phyloP scores from a whole-genome alignment of 179 eudicot species.

The Camellia oleifera region DNA sequence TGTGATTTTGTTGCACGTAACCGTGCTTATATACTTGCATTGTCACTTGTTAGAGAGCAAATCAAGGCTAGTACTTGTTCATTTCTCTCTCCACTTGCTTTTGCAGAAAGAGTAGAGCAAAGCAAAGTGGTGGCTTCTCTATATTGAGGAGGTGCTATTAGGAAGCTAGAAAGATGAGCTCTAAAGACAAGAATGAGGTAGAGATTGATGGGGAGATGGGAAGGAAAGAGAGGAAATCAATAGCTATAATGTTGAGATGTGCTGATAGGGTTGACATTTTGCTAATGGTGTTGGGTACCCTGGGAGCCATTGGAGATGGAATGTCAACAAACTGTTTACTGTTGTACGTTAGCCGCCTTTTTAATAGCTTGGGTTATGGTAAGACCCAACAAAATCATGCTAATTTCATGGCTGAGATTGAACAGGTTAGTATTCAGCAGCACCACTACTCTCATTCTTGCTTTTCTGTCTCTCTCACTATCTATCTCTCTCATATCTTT shows the following conservation, averaged over 20 bases:
- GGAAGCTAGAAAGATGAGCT: constrained; percentile 5
- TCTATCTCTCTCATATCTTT: not conserved
- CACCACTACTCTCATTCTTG: not conserved
- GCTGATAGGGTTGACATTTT: constrained; percentile 61
- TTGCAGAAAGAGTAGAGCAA: not conserved
- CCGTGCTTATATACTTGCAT: not conserved
- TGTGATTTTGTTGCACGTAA: too few species aligned
- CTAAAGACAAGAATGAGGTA: not conserved
- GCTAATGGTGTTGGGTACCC: constrained; percentile 64
- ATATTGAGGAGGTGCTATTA: not conserved
- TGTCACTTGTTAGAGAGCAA: too few species aligned
- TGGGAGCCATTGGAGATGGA: constrained; percentile 95
- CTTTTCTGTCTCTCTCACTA: not conserved
- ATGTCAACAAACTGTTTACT: constrained; percentile 80
- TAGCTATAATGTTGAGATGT: constrained; percentile 52
- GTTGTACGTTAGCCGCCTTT: constrained; percentile 67
- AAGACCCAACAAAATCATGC: constrained; percentile 29
- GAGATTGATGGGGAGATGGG: constrained; percentile 16
- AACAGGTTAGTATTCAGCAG: constrained; percentile 45
- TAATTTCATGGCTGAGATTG: constrained; percentile 69
- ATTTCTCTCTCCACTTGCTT: constrained; percentile 5
- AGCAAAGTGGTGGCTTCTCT: not conserved
- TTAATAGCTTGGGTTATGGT: constrained; percentile 75
- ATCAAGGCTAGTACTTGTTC: not conserved
- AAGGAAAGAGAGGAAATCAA: constrained; percentile 18